Base-by-base conservation (phyloP, 1,284 basidiomycete genomes). In the Fistulina hepatica region DNA sequence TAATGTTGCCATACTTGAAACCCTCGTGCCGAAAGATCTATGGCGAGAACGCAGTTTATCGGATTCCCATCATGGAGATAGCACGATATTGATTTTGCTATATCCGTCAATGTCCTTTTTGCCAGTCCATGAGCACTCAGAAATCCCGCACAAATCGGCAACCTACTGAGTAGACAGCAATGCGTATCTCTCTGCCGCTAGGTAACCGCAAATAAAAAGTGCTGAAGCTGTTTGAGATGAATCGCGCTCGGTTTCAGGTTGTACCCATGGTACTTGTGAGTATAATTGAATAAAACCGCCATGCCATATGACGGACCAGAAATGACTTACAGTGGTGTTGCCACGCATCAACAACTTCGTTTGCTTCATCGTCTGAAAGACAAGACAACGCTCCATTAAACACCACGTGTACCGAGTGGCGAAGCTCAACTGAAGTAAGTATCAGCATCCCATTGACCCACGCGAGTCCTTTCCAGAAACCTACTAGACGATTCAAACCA, bases 1-100 rank as follows among this genome's bases (percentile, higher is more conserved):
- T 93, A 93, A 47, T 92, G 80, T 55, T 94, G 92, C 89, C 92
- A 97, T 30, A 91, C 80, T 28, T 81, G 73, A 56, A 97, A 97
- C 0, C 92, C 92, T 33, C 81, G 77, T 3, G 83, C 81, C 51
- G 85, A 92, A 8, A 97, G 67, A 52, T 97, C 92, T 45, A 97
- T 81, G 0, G 88, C 91, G 2, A 95, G 66, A 1, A 72, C 66
- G 15, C 83, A 69, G 54, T 84, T 70, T 1, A 63, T 63, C 1
- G 73, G 76, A 8, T 68, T 58, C 31, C 81, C 76, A 45, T 89
- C 77, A 39, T 88, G 71, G 10, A 97, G 65, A 50, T 82, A 91
- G 3, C 78, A 49, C 0, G 72, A 66, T 37, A 97, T 75, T 0
- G 90, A 93, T 49, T 79, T 79, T 2, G 93, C 76, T 30, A 93